phyloP scores from a whole-genome alignment of 2,329 filamentous ascomycete genomes.

The Berkeleyomyces rouxiae region DNA sequence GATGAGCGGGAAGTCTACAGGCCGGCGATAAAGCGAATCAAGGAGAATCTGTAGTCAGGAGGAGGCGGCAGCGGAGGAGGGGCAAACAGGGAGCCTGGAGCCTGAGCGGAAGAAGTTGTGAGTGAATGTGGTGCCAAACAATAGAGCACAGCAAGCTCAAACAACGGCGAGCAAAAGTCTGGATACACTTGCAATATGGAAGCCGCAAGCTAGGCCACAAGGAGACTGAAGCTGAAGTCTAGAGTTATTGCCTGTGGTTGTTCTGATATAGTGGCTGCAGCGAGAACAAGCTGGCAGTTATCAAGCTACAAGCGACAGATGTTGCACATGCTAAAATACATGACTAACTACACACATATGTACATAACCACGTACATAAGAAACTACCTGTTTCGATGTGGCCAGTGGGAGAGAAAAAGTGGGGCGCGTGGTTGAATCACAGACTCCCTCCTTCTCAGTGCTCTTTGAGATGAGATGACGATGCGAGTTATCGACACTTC shows the following conservation, averaged over 20 bases:
- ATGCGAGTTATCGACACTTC: background rate
- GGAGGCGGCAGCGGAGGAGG: background rate
- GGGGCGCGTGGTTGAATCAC: background rate
- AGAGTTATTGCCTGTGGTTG: too few relatives aligned
- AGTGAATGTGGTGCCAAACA: background rate
- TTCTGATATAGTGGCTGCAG: too few relatives aligned
- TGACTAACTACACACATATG: too few relatives aligned
- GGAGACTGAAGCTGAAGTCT: background rate
- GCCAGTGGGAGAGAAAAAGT: background rate
- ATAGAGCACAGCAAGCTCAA: background rate
- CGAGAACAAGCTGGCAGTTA: too few relatives aligned
- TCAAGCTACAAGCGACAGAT: too few relatives aligned
- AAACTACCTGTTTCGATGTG: background rate
- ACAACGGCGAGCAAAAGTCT: background rate
- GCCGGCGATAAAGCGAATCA: background rate
- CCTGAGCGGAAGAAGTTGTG: background rate
- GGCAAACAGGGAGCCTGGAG: background rate
- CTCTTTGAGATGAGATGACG: background rate
- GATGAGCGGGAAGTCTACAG: background rate
- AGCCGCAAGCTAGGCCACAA: background rate
- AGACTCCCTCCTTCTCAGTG: background rate
- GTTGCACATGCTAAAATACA: too few relatives aligned
- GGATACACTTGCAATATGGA: background rate
- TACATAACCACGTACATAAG: background rate
- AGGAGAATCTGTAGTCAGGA: background rate